Base-by-base conservation (phyloP, 441 rosid species). In the Corymbia citriodora region DNA sequence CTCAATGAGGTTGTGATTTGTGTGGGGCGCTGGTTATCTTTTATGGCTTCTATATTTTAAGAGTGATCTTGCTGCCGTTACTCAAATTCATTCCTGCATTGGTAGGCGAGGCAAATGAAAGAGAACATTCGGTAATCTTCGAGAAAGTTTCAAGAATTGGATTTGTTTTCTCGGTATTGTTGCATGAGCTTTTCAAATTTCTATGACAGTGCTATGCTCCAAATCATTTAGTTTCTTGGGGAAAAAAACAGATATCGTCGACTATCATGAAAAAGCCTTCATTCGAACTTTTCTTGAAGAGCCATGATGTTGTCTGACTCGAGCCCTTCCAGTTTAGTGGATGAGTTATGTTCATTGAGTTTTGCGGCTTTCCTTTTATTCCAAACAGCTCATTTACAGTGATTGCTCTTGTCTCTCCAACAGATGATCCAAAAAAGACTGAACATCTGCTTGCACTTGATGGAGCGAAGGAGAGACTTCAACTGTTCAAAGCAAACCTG, bases 361-460 rank as follows among this genome's bases (percentile, higher is more conserved):
- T 65, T 65, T 3, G 36, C 3, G 36, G 36, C 36, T 65, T 65
- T 65, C 36, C 40, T 88, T 88, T 11, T 40, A 14, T 87, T 87
- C 65, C 79, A 40, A 72, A 36, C 9, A 16, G 55, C 88, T 89
- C 54, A 12, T 14, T 88, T 50, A 23, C 21, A 49, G 5, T 48
- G 17, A 23, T 48, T 25, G 59, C 82, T 10, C 82, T 54, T 25
- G 23, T 33, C 89, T 36, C 40, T 18, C 48, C 15, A 25, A n/a
- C 88, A 93, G 96, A 79, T 72, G 93, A 95, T 93, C 94, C 94
- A 1, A 93, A 89, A 49, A 94, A 94, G 94, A 92, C 94, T 33
- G 93, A 92, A 89, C 96, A 95, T 91, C 92, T 93, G 36, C 96
- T 92, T 90, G 91, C 93, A 31, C 90, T 94, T 23, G 2, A 25